phyloP scores from a whole-genome alignment of 1,284 basidiomycete species.

The Rhodotorula sp. region DNA sequence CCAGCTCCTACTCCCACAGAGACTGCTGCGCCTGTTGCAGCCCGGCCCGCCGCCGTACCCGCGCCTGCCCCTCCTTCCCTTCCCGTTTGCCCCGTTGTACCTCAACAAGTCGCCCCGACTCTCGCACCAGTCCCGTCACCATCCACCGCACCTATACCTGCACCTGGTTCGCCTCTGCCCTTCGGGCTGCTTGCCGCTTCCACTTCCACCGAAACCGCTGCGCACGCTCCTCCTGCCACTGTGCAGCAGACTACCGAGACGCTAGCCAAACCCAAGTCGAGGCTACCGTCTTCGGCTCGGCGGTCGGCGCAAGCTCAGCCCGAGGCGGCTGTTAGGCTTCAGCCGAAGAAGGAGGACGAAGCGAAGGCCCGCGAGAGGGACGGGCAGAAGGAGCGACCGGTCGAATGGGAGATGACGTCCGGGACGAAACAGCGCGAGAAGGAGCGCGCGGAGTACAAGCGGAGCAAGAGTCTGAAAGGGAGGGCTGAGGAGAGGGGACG shows the following conservation, averaged over 20 bases:
- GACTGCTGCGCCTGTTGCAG: background rate
- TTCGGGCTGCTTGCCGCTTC: background rate
- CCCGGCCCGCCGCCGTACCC: background rate
- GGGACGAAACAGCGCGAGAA: slow-evolving; percentile 9
- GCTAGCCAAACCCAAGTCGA: too few species aligned
- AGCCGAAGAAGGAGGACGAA: background rate
- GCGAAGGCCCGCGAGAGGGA: background rate
- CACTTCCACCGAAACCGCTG: too few species aligned
- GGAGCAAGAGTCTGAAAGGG: background rate
- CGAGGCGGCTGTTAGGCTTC: background rate
- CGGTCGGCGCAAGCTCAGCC: too few species aligned
- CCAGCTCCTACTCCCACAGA: background rate
- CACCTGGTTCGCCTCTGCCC: background rate
- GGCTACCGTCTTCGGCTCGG: too few species aligned
- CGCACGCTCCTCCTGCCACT: background rate
- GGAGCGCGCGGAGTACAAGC: slow-evolving; percentile 6
- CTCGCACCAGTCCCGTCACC: background rate
- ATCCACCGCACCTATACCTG: too few species aligned
- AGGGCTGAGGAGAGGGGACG: background rate
- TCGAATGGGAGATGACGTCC: background rate
- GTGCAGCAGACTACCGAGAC: background rate
- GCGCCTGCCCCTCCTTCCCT: background rate
- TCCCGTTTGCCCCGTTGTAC: background rate
- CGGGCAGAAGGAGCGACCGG: background rate
- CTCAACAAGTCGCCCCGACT: background rate